These are phyloP conservation scores for Bathelium albidoporum DNA, from an alignment of 495 filamentous ascomycete genomes.

Conservation along the genomic window DNA sequence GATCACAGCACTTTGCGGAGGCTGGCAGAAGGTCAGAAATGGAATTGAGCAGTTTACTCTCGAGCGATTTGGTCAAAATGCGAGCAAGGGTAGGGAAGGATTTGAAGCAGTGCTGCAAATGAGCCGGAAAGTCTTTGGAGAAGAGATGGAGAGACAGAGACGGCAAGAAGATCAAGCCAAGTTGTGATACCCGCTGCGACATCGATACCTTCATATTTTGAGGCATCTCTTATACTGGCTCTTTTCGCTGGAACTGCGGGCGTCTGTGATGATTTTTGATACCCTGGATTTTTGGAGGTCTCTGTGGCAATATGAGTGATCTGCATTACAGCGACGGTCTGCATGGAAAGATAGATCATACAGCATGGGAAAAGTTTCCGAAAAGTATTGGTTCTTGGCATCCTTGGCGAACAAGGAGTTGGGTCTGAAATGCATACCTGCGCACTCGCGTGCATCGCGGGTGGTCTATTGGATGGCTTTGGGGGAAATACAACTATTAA, in stretches of 20 bases:
- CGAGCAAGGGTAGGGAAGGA: slow-evolving; percentile 74
- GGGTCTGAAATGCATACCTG: background rate
- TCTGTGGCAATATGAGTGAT: background rate
- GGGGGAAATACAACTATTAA: too few relatives aligned
- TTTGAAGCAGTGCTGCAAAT: slow-evolving; percentile 92
- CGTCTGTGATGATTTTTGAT: background rate
- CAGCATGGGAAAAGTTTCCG: background rate
- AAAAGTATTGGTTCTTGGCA: background rate
- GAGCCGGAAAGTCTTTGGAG: slow-evolving; percentile 82
- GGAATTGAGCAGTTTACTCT: slow-evolving; percentile 87
- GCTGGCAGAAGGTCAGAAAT: slow-evolving; percentile 90
- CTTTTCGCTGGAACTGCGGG: background rate
- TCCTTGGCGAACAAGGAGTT: background rate
- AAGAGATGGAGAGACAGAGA: slow-evolving; percentile 54
- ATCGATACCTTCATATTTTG: background rate
- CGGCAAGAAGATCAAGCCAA: slow-evolving; percentile 6
- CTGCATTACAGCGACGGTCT: background rate
- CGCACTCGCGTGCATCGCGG: background rate
- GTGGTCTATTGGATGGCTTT: background rate
- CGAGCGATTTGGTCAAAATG: slow-evolving; percentile 83
- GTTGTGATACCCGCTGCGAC: background rate
- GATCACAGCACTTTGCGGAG: slow-evolving; percentile 89
- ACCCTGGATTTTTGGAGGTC: background rate
- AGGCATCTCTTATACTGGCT: background rate
- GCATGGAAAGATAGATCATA: background rate